phyloP scores from a whole-genome alignment of 345 rosid species.

The Arabidopsis thaliana region TAIR10.1 NC_003075.7:12242501-12243000 shows the following conservation, averaged over 20 bases:
- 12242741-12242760: slow-evolving; percentile 38
- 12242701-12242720: slow-evolving; percentile 49
- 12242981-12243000: no score
- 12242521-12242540: neutral
- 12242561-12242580: slow-evolving; percentile 4
- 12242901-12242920: neutral
- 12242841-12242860: neutral
- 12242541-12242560: slow-evolving; percentile 1
- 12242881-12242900: neutral
- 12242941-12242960: neutral
- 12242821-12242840: neutral
- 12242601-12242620: slow-evolving; percentile 29
- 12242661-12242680: slow-evolving; percentile 24
- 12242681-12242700: neutral
- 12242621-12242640: slow-evolving; percentile 32
- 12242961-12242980: no score
- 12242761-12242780: slow-evolving; percentile 38
- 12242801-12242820: neutral
- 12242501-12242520: slow-evolving; percentile 11
- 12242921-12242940: no score
- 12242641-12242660: slow-evolving; percentile 41
- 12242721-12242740: slow-evolving; percentile 40
- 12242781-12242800: neutral
- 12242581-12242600: slow-evolving; percentile 23
- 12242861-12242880: neutral